Evolutionary conservation across 352 stramenopile genomes (phyloP).

Genomic region (Phytophthora tentaculata): DNA sequence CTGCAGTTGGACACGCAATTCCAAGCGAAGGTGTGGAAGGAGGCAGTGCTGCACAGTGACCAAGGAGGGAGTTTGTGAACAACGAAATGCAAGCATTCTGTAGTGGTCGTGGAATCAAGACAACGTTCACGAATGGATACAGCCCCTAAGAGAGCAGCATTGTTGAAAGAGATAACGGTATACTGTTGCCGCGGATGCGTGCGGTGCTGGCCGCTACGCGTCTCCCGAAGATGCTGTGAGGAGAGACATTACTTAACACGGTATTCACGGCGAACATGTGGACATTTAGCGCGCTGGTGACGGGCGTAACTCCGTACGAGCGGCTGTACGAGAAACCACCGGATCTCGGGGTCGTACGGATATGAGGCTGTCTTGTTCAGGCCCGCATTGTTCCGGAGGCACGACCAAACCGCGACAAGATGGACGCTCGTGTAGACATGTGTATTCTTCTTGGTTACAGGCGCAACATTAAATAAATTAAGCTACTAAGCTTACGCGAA

Average conservation of each 20-base stretch:
- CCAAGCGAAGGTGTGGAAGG: too few species aligned
- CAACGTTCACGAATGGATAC: slow-evolving; percentile 19
- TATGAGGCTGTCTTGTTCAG: slow-evolving; percentile 22
- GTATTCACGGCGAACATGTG: slow-evolving; percentile 23
- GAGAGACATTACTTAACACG: slow-evolving; percentile 9
- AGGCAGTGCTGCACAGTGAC: neutral
- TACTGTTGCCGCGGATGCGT: slow-evolving; percentile 2
- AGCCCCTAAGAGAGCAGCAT: slow-evolving; percentile 33
- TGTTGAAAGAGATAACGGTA: slow-evolving; percentile 12
- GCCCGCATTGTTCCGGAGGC: slow-evolving; percentile 10
- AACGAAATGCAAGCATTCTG: slow-evolving; percentile 11
- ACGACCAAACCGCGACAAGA: slow-evolving; percentile 5
- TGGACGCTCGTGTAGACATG: slow-evolving; percentile 14
- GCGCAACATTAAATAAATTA: slow-evolving; percentile 16
- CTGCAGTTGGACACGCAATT: too few species aligned
- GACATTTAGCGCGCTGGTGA: slow-evolving; percentile 3
- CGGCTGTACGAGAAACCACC: slow-evolving; percentile 15
- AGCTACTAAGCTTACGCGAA: slow-evolving; percentile 18
- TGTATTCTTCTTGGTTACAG: too few species aligned
- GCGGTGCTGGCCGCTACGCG: slow-evolving; percentile 20
- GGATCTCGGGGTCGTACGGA: slow-evolving; percentile 1
- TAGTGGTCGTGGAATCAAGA: slow-evolving; percentile 12
- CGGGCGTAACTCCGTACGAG: slow-evolving; percentile 20
- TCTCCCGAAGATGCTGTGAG: slow-evolving; percentile 23
- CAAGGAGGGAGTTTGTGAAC: slow-evolving; percentile 27